phyloP scores from a whole-genome alignment of 106 monocot species.

The Allium sativum region DNA sequence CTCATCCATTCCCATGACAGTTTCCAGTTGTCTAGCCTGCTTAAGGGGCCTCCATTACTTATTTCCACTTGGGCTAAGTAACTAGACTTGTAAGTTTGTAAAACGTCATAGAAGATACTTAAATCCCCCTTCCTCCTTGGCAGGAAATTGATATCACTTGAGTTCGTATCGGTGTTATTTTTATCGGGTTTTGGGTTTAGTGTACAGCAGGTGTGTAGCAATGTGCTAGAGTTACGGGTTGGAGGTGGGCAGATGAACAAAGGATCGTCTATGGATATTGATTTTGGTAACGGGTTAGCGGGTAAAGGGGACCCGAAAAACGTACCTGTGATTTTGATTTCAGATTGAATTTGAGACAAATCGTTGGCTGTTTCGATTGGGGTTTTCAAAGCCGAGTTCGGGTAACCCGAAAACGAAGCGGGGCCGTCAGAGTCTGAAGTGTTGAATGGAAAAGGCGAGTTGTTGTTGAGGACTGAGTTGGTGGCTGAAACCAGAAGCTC shows the following conservation, averaged over 20 bases:
- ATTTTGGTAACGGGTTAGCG: slow-evolving; percentile 25
- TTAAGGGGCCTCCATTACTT: slow-evolving; percentile 42
- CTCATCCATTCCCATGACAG: slow-evolving; percentile 74
- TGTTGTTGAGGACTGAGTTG: slow-evolving; percentile 48
- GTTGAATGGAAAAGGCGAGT: slow-evolving; percentile 51
- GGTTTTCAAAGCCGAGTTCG: slow-evolving; percentile 63
- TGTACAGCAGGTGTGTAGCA: slow-evolving; percentile 26
- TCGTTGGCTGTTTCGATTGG: slow-evolving; percentile 86
- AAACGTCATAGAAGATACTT: slow-evolving; percentile 65
- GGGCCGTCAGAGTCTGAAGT: slow-evolving; percentile 25
- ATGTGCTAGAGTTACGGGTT: neutral
- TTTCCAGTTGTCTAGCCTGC: slow-evolving; percentile 83
- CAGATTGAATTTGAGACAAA: slow-evolving; percentile 40
- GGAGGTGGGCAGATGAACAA: slow-evolving; percentile 32
- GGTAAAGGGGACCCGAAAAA: slow-evolving; percentile 36
- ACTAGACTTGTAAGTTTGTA: slow-evolving; percentile 43
- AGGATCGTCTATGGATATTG: slow-evolving; percentile 36
- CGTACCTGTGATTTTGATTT: slow-evolving; percentile 44
- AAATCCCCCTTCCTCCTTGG: slow-evolving; percentile 58
- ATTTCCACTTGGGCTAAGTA: slow-evolving; percentile 75
- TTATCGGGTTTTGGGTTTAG: slow-evolving; percentile 25
- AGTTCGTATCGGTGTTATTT: slow-evolving; percentile 7
- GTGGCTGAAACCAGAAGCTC: slow-evolving; percentile 61
- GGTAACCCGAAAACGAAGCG: slow-evolving; percentile 68
- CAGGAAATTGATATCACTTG: slow-evolving; percentile 19